Base-by-base conservation (phyloP, 257 asterid species). In the Solanum dulcamara region DNA sequence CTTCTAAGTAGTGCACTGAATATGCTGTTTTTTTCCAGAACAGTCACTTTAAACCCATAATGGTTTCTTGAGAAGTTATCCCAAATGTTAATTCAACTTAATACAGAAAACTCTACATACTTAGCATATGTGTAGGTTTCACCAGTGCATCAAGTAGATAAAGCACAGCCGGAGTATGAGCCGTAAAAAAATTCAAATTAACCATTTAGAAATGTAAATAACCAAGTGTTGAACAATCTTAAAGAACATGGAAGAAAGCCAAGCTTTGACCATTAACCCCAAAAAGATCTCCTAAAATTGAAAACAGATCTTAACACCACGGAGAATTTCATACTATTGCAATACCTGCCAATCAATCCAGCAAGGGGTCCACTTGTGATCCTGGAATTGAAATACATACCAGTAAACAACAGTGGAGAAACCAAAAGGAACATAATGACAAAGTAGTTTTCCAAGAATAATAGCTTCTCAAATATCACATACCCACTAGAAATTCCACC, bases 401-500 rank as follows among this genome's bases (percentile, higher is more conserved):
- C 53, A 74, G 70, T 81, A 50, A 74, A 87, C 83, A 51, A 85
- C 77, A 83, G 81, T 30, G 38, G 50, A 51, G 57, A 84, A 37
- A 74, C 68, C 26, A 46, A 68, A 51, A 66, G 28, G 48, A 37
- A 64, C 44, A 17, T 42, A 59, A 14, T 30, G 79, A 83, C 14
- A 81, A 26, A 50, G 84, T 33, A 12, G 32, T 1, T 30, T 80
- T 26, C 42, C 35, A 86, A 67, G 10, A 37, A 70, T 85, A 44
- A n/a, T 55, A 81, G 84, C 48, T 67, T 26, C 67, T 53, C 66
- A 22, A 50, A 86, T 38, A 59, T 85, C 51, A 95, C 98, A 48
- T 91, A 96, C 99, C 99, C 98, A 85, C 97, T 95, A 83, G 99
- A 96, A 91, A 96, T 90, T 90, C 98, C 99, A 86, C 97, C 99